Evolutionary conservation across 2,329 filamentous ascomycete species (phyloP), one percentile per base, ranked within the genome.

Genomic region (Boeremia lycopersici): DNA sequence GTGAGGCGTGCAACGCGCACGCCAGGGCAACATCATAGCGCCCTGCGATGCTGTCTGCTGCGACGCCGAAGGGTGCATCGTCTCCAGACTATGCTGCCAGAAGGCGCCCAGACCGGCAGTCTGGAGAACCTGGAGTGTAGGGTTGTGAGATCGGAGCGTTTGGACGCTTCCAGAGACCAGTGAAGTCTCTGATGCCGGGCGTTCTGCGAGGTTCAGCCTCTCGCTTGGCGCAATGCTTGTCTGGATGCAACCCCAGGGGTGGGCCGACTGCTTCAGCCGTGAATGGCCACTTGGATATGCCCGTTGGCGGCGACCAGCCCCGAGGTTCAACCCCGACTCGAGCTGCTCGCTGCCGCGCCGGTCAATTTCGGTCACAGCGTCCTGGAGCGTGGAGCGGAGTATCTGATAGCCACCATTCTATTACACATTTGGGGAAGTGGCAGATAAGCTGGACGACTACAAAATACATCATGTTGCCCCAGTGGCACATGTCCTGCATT

Each of bases 381-480:
- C 46, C 44, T 50, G 52, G 52, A 31, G 12, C 40, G 51, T 26
- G 41, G 41, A 50, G 45, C 26, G 52, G 19, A 50, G 46, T 42
- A 26, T 34, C n/a, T 51, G 53, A 56, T 56, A 56, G 53, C 53
- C 47, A 56, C 40, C 48, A 57, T 57, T 57, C 54, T 57, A 57
- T 57, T 57, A 57, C 54, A 57, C 54, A 57, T 56, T 43, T 56
- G 53, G 53, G 53, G 48, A 56, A 48, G 41, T 44, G 36, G 38
- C 38, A 56, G 53, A 56, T 56, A 56, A 56, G 47, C 47, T 51
- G 30, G 25, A 34, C 6, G 36, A 28, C 36, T 56, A 56, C 53
- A 56, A 48, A 56, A 56, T 34, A 13, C 25, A 45, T 10, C 11
- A 34, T 11, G 10, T 43, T 28, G 48, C 48, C 53, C 36, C 35